Base-by-base conservation (phyloP, 164 flowering plant genomes). In the Brasenia schreberi region DNA sequence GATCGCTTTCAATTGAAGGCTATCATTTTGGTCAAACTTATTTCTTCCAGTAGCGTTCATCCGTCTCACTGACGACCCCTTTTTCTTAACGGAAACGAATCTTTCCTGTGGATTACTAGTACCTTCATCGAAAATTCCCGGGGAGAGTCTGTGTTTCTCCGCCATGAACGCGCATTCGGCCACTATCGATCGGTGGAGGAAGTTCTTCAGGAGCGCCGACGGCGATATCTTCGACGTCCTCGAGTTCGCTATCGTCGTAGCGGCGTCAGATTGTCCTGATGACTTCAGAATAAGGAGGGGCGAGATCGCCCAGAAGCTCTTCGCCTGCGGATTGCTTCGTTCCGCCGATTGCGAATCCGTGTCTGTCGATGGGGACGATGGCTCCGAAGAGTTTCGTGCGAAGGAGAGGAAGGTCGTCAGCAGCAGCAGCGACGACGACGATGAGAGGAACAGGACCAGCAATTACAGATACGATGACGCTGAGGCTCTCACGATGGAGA, bases 401-500 rank as follows among this genome's bases (percentile, higher is more conserved):
- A 89, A 83, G 71, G 91, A 77, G 68, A 89, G 86, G 74, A 84
- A 82, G 75, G 82, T 70, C 18, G 72, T 33, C 39, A 33, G 39
- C 39, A 33, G 74, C 64, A 81, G 93, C 61, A 73, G 70, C 66
- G 68, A 74, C 11, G 76, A 71, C 66, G 87, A 82, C 69, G 63
- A 65, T 12, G 67, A 7, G 45, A 76, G 65, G 56, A 63, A 68
- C 77, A 80, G 69, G 23, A 75, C 69, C 5, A 85, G 86, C 71
- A 82, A 81, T 74, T 83, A 66, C 39, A 87, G 87, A 68, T 87
- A 75, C 74, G 93, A 82, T 52, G 97, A 85, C 58, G 97, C 88
- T 11, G 99, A 89, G 78, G 96, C 93, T 7, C 74, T 89, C 80
- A 91, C 87, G 19, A 91, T 86, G 74, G 97, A 80, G 78, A 80